These are phyloP conservation scores for Komagataea norvegica DNA, from an alignment of 1,139 yeast species.

Conservation along the genomic window DNA sequence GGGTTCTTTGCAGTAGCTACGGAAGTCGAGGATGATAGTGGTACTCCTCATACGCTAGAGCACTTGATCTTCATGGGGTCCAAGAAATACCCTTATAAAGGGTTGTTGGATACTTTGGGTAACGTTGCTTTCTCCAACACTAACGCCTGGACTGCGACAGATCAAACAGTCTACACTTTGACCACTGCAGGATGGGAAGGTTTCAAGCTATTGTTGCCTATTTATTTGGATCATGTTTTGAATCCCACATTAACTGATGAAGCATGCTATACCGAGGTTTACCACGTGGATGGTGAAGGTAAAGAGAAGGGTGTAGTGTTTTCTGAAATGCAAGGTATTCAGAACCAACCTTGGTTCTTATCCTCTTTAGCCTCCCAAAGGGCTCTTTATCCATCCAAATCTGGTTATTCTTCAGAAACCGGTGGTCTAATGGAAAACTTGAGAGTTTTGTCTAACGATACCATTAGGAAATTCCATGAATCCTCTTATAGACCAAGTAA, in stretches of 20 bases:
- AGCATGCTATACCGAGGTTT: slow-evolving; percentile 91
- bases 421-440: slow-evolving; percentile 85
- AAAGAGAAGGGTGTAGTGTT: slow-evolving; percentile 96
- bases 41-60: slow-evolving; percentile 94
- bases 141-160: slow-evolving; percentile 97
- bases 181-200: slow-evolving; percentile 98
- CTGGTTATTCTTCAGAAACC: slow-evolving; percentile 89
- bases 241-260: slow-evolving; percentile 84
- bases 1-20: slow-evolving; percentile 96
- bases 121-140: slow-evolving; percentile 82
- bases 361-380: slow-evolving; percentile 61
- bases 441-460: slow-evolving; percentile 65
- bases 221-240: slow-evolving; percentile 82
- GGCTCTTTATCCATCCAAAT: slow-evolving; percentile 49
- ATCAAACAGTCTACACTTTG: slow-evolving; percentile 90
- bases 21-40: slow-evolving; percentile 80
- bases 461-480: slow-evolving; percentile 71
- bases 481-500: slow-evolving; percentile 78
- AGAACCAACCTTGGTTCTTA: slow-evolving; percentile 72
- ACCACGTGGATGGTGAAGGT: slow-evolving; percentile 87
- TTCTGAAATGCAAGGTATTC: slow-evolving; percentile 96
- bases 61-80: slow-evolving; percentile 96
- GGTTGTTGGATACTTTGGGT: slow-evolving; percentile 81
- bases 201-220: slow-evolving; percentile 75
- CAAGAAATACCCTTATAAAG: slow-evolving; percentile 83